Base-by-base conservation (phyloP, 257 asterid species). In the Mentha longifolia region DNA sequence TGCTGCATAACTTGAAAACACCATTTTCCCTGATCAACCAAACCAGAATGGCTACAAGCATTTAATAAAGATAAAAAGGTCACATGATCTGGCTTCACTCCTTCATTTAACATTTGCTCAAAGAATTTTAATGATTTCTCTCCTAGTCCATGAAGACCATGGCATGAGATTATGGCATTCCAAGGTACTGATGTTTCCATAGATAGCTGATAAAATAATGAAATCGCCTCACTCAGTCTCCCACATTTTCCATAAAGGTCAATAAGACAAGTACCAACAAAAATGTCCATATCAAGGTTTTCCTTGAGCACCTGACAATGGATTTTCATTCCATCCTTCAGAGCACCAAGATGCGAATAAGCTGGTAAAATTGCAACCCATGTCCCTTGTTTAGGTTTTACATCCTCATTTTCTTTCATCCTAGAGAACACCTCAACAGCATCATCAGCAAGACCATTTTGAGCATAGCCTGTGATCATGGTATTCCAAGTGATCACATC, bases 181-280 rank as follows among this genome's bases (percentile, higher is more conserved):
- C 94, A 91, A 41, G 89, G 86, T 63, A 80, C 82, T 46, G 87
- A 74, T 56, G 72, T 84, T 8, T 64, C 83, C 49, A 77, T 72
- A 7, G 90, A 72, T 67, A 85, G 76, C 73, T 85, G 88, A 49
- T 67, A 45, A 78, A 91, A 91, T 60, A 88, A 72, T 52, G 80
- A 77, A 82, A 88, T 68, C 9, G 97, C 96, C 54, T 86, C 87
- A 45, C 74, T 69, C 41, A 88, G 66, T 73, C 86, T 82, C 60
- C 96, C 97, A 70, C 97, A 88, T 85, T 91, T 91, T 67, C 93
- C 95, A 62, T 91, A 86, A 43, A 91, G 72, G 69, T 91, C 96
- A 55, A 91, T 67, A 45, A 91, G 96, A 72, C 92, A 86, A 55
- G 96, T 87, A 6, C 87, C 86, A 19, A 87, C 92, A 78, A 82